These are phyloP conservation scores for Bocquillonia castaneifolia DNA, from an alignment of 441 rosid species.

Conservation along the genomic window DNA sequence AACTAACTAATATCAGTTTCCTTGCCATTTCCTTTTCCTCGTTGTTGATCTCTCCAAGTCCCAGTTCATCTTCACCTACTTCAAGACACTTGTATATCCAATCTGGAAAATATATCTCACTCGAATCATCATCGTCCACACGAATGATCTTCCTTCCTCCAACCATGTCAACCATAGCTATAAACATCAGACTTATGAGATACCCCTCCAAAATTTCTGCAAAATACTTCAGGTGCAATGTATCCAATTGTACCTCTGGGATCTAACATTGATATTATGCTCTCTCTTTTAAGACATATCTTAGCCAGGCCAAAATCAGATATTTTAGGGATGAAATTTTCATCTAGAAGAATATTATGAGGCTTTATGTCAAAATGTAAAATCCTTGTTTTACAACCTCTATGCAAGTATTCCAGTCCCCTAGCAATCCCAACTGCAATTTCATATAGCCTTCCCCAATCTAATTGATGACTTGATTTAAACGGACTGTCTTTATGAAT, in stretches of 20 bases:
- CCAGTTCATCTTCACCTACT: neutral
- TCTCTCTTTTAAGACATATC: constrained; percentile 11
- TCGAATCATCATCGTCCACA: neutral
- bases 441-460: too few species aligned
- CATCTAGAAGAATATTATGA: too few species aligned
- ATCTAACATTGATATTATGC: neutral
- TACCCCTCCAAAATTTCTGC: constrained; percentile 18
- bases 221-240: too few species aligned
- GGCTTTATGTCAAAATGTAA: too few species aligned
- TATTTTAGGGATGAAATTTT: constrained; percentile 19
- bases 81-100: constrained; percentile 15
- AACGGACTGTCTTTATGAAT: too few species aligned
- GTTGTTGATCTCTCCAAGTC: neutral
- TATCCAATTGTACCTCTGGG: constrained; percentile 15
- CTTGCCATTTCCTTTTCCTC: constrained; percentile 15
- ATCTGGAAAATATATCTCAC: constrained; percentile 10
- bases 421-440: too few species aligned
- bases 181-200: constrained; percentile 28
- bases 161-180: too few species aligned
- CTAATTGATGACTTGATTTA: too few species aligned
- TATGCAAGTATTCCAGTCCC: too few species aligned
- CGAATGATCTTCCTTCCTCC: constrained; percentile 20
- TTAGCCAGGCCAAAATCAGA: constrained; percentile 26
- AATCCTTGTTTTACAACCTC: too few species aligned
- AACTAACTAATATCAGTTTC: constrained; percentile 17